Conservation (phyloP, 805 yeast species). For the Ascoidea rubescens region DNA sequence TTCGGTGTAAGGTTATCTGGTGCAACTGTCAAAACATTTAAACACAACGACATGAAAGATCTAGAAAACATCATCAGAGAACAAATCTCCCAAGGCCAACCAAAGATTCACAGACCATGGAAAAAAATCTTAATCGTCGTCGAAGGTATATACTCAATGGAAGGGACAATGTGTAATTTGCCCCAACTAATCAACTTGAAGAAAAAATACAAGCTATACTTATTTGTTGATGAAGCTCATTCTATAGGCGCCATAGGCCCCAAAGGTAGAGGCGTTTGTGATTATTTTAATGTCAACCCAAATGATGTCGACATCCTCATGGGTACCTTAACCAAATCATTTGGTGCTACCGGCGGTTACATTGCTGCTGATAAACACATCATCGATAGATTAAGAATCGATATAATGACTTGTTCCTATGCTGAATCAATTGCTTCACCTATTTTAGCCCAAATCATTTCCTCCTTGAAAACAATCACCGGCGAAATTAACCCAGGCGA, state of each 20-base stretch:
- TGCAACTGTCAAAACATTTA: conserved; percentile 81
- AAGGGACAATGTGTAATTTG: conserved; percentile 77
- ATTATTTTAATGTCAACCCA: conserved; percentile 75
- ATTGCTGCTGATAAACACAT: conserved; percentile 61
- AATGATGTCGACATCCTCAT: conserved; percentile 68
- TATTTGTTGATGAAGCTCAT: conserved; percentile 96
- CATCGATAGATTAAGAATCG: conserved; percentile 62
- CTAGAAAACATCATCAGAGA: conserved; percentile 70
- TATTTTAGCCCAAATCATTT: conserved; percentile 73
- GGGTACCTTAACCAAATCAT: conserved; percentile 97
- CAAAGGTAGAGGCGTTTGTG: conserved; percentile 87
- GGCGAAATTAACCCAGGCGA: conserved; percentile 87
- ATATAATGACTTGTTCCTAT: conserved; percentile 58
- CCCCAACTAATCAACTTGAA: conserved; percentile 63
- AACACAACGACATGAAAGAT: conserved; percentile 78
- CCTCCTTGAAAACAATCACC: conserved; percentile 64
- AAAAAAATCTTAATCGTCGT: conserved; percentile 72
- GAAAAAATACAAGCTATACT: conserved; percentile 74
- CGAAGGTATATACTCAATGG: conserved; percentile 89
- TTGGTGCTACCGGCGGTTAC: conserved; percentile 99
- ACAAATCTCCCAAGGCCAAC: conserved; percentile 87
- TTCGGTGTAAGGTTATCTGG: conserved; percentile 90
- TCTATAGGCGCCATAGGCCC: conserved; percentile 99
- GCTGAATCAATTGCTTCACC: conserved; percentile 88
- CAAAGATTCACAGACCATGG: conserved; percentile 95